Conservation (phyloP, 768 basidiomycete genomes). For the Trametes gibbosa region DNA sequence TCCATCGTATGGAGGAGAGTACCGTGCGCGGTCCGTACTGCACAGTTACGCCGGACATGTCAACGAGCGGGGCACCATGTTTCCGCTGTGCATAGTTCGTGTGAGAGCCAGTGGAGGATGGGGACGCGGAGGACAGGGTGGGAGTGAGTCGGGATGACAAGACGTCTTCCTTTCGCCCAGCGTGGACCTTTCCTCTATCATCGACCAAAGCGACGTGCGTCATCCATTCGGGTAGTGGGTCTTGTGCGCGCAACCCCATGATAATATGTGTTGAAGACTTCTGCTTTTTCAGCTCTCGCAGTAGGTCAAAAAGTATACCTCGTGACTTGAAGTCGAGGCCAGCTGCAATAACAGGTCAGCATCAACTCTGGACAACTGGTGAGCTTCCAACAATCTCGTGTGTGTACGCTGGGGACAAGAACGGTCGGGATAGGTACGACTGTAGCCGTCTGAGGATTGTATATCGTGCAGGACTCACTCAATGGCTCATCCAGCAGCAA, state of each 20-base stretch:
- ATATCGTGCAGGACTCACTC: slow-evolving; percentile 46
- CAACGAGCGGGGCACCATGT: slow-evolving; percentile 46
- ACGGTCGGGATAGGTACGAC: not conserved
- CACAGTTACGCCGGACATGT: slow-evolving; percentile 67
- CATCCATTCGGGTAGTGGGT: slow-evolving; percentile 69
- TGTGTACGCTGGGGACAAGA: not conserved
- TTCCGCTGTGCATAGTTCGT: not conserved
- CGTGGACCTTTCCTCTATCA: slow-evolving; percentile 42
- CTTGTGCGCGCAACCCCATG: slow-evolving; percentile 66
- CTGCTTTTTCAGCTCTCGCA: slow-evolving; percentile 44
- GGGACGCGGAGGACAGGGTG: not conserved
- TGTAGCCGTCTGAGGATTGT: too few relatives aligned
- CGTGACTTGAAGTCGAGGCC: slow-evolving; percentile 71
- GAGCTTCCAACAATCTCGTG: too few relatives aligned
- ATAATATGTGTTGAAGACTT: slow-evolving; percentile 54
- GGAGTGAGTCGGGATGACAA: slow-evolving; percentile 24
- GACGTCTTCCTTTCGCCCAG: slow-evolving; percentile 51
- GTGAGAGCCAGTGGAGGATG: not conserved
- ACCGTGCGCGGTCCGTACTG: slow-evolving; percentile 67
- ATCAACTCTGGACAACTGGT: not conserved
- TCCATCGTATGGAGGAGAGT: slow-evolving; percentile 78
- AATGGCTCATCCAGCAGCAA: slow-evolving; percentile 91
- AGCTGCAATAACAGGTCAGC: slow-evolving; percentile 42
- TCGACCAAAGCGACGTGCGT: slow-evolving; percentile 61
- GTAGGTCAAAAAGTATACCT: slow-evolving; percentile 49